Percentiles rank a stretch among this genome's conserved stretches.
Evolutionary conservation across 768 basidiomycete genomes (phyloP).

Genomic region (Serendipita sp.): DNA sequence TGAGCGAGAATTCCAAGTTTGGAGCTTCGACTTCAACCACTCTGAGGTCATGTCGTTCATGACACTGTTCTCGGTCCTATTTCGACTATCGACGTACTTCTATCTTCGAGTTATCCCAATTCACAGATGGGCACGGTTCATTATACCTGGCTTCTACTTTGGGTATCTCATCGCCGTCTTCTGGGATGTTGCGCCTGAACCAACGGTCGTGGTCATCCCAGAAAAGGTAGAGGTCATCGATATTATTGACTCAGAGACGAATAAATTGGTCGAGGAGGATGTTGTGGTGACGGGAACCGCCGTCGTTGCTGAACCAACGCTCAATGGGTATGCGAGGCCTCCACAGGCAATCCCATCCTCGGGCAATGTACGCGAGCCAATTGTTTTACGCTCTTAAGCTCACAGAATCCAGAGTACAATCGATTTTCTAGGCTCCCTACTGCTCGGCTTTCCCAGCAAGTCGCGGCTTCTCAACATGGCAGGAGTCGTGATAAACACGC

Average conservation of each 20-base stretch:
- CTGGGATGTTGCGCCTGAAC: background rate
- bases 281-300: slow-evolving; percentile 4
- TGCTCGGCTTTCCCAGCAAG: slow-evolving; percentile 10
- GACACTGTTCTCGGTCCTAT: background rate
- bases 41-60: background rate
- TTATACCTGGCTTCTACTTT: background rate
- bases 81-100: background rate
- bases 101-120: slow-evolving; percentile 1
- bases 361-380: background rate
- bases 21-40: background rate
- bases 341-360: background rate
- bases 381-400: background rate
- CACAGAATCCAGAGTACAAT: background rate
- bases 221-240: background rate
- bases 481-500: slow-evolving; percentile 23
- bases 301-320: background rate
- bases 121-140: background rate
- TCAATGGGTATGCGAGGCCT: background rate
- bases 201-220: background rate
- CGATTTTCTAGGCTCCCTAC: slow-evolving; percentile 5
- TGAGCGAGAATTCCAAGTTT: background rate
- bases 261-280: background rate
- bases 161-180: background rate
- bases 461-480: background rate
- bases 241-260: background rate